Percentiles rank a stretch among this genome's conserved stretches.
Conservation (phyloP, 768 basidiomycete species). For the Psilocybe cubensis region DNA sequence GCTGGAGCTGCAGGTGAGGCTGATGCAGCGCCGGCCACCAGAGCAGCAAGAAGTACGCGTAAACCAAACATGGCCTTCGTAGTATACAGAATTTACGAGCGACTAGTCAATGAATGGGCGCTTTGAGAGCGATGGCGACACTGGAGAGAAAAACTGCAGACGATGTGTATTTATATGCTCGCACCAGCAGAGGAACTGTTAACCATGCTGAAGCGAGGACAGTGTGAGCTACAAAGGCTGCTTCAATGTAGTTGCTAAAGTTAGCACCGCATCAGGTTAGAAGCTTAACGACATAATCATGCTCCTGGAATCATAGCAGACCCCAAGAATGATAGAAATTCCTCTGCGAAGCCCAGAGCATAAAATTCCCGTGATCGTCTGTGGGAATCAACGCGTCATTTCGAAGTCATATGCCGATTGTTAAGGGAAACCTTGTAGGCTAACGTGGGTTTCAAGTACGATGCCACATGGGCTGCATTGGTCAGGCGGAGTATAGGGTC, state of each 20-base stretch:
- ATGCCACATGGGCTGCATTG: background rate
- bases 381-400: background rate
- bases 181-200: background rate
- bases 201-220: background rate
- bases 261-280: background rate
- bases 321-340: no score
- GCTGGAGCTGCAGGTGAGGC: constrained; percentile 5
- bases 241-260: background rate
- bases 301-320: background rate
- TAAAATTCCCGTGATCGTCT: no score
- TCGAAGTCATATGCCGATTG: background rate
- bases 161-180: background rate
- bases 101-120: background rate
- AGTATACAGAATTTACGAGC: background rate
- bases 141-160: no score
- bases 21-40: background rate
- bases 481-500: background rate
- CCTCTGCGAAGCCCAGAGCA: no score
- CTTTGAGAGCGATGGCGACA: background rate
- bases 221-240: background rate
- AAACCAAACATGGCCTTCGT: constrained; percentile 6
- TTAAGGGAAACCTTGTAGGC: background rate
- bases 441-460: background rate
- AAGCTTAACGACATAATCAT: background rate
- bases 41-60: constrained; percentile 1